phyloP scores from a whole-genome alignment of 2,329 filamentous ascomycete genomes.

The Hypoxylon sp. region DNA sequence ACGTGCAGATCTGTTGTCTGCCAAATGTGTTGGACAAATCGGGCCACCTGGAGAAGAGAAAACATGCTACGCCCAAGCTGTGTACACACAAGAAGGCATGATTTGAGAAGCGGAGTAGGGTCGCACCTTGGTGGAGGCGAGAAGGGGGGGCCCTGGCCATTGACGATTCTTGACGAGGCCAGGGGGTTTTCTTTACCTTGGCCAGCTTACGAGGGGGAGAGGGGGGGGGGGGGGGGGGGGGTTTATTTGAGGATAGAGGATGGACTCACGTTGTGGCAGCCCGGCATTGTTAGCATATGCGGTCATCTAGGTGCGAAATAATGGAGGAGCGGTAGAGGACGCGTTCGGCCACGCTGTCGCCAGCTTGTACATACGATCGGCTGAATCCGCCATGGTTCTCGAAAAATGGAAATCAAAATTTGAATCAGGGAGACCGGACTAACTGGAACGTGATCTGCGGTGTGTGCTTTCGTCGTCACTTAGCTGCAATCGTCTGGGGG shows the following conservation, averaged over 20 bases:
- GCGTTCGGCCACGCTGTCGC: slow-evolving; percentile 29
- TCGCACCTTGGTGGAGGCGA: slow-evolving; percentile 30
- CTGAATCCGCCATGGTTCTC: slow-evolving; percentile 30
- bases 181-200: slow-evolving; percentile 20
- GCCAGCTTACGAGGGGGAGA: slow-evolving; percentile 14
- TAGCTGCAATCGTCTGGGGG: slow-evolving; percentile 6
- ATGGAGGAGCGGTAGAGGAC: slow-evolving; percentile 29
- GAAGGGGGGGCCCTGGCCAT: slow-evolving; percentile 27
- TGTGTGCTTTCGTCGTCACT: slow-evolving; percentile 11
- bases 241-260: slow-evolving; percentile 31
- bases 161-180: slow-evolving; percentile 23
- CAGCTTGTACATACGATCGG: slow-evolving; percentile 43
- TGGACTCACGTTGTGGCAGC: slow-evolving; percentile 25
- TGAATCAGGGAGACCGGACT: slow-evolving; percentile 35
- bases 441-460: slow-evolving; percentile 28
- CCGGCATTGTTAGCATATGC: slow-evolving; percentile 28
- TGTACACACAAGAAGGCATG: too few relatives aligned
- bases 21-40: slow-evolving; percentile 38
- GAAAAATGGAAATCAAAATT: slow-evolving; percentile 40
- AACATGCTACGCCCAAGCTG: too few relatives aligned
- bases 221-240: slow-evolving; percentile 28
- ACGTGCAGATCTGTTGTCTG: slow-evolving; percentile 40
- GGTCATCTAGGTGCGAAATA: slow-evolving; percentile 27
- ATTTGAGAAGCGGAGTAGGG: slow-evolving; percentile 34
- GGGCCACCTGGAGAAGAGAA: slow-evolving; percentile 38